These are phyloP conservation scores for Fonsecaea monophora DNA, from an alignment of 2,329 filamentous ascomycete genomes.

Conservation along the genomic window DNA sequence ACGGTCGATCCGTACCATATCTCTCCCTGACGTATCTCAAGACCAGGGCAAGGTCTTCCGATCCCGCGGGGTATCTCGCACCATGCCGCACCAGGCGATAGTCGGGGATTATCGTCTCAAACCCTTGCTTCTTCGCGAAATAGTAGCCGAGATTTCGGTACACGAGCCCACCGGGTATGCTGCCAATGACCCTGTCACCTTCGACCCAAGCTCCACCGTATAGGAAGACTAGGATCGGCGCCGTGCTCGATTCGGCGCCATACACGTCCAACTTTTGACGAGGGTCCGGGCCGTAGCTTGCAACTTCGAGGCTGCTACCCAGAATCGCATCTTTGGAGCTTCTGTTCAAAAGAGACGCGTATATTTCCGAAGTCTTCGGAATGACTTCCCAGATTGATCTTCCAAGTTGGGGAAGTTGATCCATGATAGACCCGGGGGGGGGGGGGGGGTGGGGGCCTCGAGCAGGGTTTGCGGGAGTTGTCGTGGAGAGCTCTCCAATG, in stretches of 20 bases:
- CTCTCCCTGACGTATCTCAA: conserved; percentile 3
- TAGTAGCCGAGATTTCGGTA: conserved; percentile 14
- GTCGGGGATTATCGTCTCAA: conserved; percentile 8
- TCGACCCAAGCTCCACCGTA: conserved; percentile 10
- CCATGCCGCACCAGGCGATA: conserved; percentile 15
- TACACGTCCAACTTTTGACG: background rate
- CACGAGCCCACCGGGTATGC: conserved; percentile 10
- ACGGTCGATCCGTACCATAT: background rate
- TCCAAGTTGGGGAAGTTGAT: conserved; percentile 4
- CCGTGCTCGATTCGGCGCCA: background rate
- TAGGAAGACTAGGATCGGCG: conserved; percentile 11
- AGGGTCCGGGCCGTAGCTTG: background rate
- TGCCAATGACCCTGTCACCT: conserved; percentile 1
- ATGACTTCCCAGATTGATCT: background rate
- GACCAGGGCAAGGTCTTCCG: conserved; percentile 10
- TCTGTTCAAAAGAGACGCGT: background rate
- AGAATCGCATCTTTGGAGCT: background rate
- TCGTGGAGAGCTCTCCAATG: background rate
- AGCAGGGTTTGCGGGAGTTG: background rate
- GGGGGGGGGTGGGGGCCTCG: too few relatives aligned
- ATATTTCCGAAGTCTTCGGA: background rate
- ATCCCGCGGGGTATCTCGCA: conserved; percentile 1
- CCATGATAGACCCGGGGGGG: background rate
- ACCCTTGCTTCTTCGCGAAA: conserved; percentile 7
- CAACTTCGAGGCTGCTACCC: background rate